Evolutionary conservation across 306 rosid species (phyloP), one percentile per base, ranked within the genome.

Genomic region (Dalbergia cultrata): DNA sequence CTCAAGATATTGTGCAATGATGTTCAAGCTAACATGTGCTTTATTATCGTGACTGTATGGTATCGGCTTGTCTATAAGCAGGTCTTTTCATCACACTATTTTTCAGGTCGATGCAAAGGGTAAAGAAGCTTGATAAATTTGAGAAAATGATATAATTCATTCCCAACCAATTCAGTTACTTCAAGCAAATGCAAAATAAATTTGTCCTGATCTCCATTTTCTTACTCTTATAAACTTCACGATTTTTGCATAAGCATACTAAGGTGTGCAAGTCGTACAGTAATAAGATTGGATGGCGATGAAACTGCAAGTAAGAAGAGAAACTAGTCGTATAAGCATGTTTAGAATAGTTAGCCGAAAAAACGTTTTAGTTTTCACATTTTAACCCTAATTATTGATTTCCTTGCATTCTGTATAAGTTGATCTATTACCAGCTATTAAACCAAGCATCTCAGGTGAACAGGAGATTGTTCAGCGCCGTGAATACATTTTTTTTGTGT

Each of bases 71-170:
- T 73, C 17, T 47, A 60, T 47, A 63, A 87, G 90, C 93, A 92
- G 97, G 98, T 80, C 75, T 89, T 56, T 88, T 92, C 22, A 41
- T 87, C 79, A 74, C 88, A 11, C 78, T 94, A 76, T 45, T 90
- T 75, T 76, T 88, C 19, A 87, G 94, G 83, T 89, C 90, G 12
- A 90, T 94, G 93, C 96, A 86, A 76, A 81, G 94, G 85, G 92
- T 88, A 75, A 88, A 87, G 80, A 83, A 6, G 82, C 98, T 94
- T 39, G 97, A 92, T 9, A 94, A 90, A 72, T 77, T 92, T 65
- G 97, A 92, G 91, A 89, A 90, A 60, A 92, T 94, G 97, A 83
- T 92, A 31, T 92, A 76, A 79, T 31, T 82, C 63, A 54, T 49
- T 49, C 13, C 70, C 78, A 56, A 66, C 74, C 44, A 49, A 16